Conservation (phyloP, 2,329 filamentous ascomycete genomes). For the Penicillium sp. region DNA sequence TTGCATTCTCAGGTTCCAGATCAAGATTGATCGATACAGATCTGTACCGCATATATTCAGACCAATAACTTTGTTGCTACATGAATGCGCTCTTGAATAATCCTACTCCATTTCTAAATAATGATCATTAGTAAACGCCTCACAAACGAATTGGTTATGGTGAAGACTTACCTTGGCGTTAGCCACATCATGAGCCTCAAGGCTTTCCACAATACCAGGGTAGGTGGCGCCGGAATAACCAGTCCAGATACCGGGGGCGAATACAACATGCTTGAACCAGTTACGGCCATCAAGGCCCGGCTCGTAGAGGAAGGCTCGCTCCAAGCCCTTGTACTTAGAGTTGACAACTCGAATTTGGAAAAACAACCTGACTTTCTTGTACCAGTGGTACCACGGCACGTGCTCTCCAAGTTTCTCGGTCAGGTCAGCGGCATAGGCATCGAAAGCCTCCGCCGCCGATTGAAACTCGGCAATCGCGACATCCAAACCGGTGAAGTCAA, state of each 20-base stretch:
- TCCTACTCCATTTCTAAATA: conserved; percentile 41
- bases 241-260: conserved; percentile 87
- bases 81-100: conserved; percentile 38
- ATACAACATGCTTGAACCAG: conserved; percentile 96
- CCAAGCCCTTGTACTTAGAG: conserved; percentile 77
- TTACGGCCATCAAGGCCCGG: conserved; percentile 73
- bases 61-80: conserved; percentile 32
- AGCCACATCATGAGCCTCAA: conserved; percentile 51
- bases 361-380: conserved; percentile 64
- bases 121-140: conserved; percentile 8
- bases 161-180: conserved; percentile 52
- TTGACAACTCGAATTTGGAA: conserved; percentile 68
- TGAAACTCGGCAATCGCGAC: conserved; percentile 51
- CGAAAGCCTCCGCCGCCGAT: conserved; percentile 51
- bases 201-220: conserved; percentile 62
- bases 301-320: conserved; percentile 74
- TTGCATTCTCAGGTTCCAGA: no score
- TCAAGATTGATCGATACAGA: no score
- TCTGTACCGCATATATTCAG: neutral
- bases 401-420: conserved; percentile 50
- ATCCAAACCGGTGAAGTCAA: conserved; percentile 50
- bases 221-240: conserved; percentile 77
- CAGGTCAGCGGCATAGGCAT: conserved; percentile 51
- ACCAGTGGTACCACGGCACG: conserved; percentile 77
- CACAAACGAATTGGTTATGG: neutral